These are phyloP conservation scores for Hypoxylon sp. DNA, from an alignment of 2,329 filamentous ascomycete species.

Conservation along the genomic window DNA sequence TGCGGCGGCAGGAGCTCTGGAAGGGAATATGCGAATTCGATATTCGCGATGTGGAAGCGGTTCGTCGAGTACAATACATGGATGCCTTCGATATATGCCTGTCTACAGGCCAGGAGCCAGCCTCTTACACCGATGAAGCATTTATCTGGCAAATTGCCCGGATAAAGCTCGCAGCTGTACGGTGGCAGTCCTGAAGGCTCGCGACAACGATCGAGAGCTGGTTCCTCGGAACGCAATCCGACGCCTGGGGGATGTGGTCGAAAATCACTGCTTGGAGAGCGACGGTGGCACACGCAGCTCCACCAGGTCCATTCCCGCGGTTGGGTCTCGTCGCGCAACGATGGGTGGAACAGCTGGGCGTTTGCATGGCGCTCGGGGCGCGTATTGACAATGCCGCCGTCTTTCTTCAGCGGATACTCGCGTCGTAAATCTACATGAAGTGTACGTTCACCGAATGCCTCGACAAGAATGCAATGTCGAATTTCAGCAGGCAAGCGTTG, in stretches of 20 bases:
- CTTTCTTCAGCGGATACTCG: conserved; percentile 13
- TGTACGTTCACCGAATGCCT: conserved; percentile 24
- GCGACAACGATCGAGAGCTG: conserved; percentile 6
- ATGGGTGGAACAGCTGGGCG: conserved; percentile 14
- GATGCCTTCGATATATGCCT: conserved; percentile 21
- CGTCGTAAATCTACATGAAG: conserved; percentile 28
- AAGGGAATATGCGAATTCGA: background rate
- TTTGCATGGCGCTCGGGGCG: conserved; percentile 10
- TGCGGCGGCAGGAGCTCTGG: conserved; percentile 4
- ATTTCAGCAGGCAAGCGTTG: conserved; percentile 19
- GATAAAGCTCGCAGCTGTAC: conserved; percentile 4
- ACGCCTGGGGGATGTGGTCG: conserved; percentile 3
- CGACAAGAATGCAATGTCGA: conserved; percentile 25
- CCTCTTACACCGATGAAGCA: conserved; percentile 15
- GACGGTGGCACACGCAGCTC: conserved; percentile 25
- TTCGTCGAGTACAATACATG: conserved; percentile 20
- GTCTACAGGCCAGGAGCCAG: conserved; percentile 20
- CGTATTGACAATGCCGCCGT: background rate
- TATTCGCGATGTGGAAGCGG: background rate
- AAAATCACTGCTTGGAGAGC: background rate
- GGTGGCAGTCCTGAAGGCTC: background rate
- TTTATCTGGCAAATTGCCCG: conserved; percentile 8
- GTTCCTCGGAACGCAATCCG: background rate
- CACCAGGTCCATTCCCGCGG: conserved; percentile 29
- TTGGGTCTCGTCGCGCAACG: conserved; percentile 11